Percentiles rank a stretch among this genome's conserved stretches.
phyloP scores from a whole-genome alignment of 305 asterid species.

The Fraxinus ornus region DNA sequence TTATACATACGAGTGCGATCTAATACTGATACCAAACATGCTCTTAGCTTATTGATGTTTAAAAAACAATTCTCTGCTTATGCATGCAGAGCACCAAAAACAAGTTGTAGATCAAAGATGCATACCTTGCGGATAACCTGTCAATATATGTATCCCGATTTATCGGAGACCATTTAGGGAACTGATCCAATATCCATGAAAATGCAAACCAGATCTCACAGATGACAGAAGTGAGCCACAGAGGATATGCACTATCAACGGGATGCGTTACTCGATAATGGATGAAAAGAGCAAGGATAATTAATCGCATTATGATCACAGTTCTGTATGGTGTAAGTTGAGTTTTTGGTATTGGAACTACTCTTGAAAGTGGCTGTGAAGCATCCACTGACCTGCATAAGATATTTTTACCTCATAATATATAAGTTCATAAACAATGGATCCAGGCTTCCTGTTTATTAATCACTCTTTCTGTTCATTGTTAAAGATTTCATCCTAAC shows the following conservation, averaged over 20 bases:
- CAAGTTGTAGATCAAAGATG: not conserved
- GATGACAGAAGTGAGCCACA: constrained; percentile 92
- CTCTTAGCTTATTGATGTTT: not conserved
- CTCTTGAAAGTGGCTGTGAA: constrained; percentile 69
- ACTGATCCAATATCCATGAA: constrained; percentile 97
- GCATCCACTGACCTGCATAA: constrained; percentile 67
- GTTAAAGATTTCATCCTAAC: not conserved
- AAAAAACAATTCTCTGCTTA: not conserved
- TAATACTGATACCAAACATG: not conserved
- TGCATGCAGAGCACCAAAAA: not conserved
- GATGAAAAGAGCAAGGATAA: constrained; percentile 74
- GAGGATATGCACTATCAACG: constrained; percentile 78
- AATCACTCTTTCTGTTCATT: not conserved
- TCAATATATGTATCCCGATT: constrained; percentile 73
- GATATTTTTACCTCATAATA: not conserved
- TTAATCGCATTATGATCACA: constrained; percentile 71
- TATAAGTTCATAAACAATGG: not conserved
- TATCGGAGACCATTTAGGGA: constrained; percentile 92
- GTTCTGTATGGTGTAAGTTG: constrained; percentile 70
- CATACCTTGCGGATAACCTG: constrained; percentile 78
- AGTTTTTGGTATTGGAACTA: constrained; percentile 68
- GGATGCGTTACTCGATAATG: constrained; percentile 93
- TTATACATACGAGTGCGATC: not conserved
- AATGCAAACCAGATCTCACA: constrained; percentile 98
- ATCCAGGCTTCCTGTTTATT: not conserved